Evolutionary conservation across 2,329 filamentous ascomycete genomes (phyloP).

Genomic region (Teratosphaeria zuluensis): DNA sequence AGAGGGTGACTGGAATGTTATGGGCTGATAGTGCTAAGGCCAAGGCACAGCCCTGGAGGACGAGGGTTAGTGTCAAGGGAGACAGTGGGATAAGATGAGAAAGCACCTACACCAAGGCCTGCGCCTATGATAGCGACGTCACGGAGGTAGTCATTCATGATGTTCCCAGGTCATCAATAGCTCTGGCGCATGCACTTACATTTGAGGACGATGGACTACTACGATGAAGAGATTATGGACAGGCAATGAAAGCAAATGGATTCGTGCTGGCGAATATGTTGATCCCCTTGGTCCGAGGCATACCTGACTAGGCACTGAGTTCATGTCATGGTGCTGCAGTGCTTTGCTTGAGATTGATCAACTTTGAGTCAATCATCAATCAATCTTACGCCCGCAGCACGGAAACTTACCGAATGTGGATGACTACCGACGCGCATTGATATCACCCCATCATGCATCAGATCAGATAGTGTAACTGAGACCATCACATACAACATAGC

Average conservation of each 20-base stretch:
- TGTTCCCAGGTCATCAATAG: background rate
- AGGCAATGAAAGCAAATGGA: no score
- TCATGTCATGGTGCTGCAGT: no score
- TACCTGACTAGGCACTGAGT: no score
- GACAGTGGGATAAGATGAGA: background rate
- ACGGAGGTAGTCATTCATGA: background rate
- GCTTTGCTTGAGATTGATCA: no score
- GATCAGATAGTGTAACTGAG: background rate
- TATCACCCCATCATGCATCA: background rate
- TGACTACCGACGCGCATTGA: background rate
- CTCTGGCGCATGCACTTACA: no score
- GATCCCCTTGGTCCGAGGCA: no score
- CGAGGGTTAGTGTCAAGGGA: background rate
- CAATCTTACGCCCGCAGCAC: no score
- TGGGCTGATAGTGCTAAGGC: slow-evolving; percentile 12
- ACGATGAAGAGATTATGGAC: no score
- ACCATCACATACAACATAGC: background rate
- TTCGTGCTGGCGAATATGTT: no score
- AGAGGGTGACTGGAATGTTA: slow-evolving; percentile 13
- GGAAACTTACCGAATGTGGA: background rate
- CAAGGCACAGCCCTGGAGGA: slow-evolving; percentile 13
- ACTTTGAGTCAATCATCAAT: no score
- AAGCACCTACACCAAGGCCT: background rate
- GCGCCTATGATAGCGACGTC: background rate
- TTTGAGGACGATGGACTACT: no score